Percentiles rank a stretch among this genome's conserved stretches.
These are phyloP conservation scores for Rhizophagus prolifer DNA, from an alignment of 192 early-diverging fungal species.

Conservation along the genomic window DNA sequence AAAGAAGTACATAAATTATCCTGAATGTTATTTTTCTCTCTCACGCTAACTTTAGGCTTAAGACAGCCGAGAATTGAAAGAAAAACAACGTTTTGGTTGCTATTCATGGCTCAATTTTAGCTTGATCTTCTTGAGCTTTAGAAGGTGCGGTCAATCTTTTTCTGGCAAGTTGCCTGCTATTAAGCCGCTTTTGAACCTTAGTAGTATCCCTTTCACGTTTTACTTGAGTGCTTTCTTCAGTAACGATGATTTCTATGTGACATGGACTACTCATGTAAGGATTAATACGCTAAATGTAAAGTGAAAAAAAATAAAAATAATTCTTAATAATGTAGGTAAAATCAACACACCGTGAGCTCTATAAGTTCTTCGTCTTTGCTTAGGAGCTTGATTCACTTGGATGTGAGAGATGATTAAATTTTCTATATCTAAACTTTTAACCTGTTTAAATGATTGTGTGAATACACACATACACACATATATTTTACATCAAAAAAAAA, in stretches of 20 bases:
- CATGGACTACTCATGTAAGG: constrained; percentile 94
- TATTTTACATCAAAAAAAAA: not conserved
- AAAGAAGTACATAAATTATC: not conserved
- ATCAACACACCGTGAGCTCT: constrained; percentile 82
- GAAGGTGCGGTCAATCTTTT: constrained; percentile 9
- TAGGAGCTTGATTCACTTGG: constrained; percentile 97
- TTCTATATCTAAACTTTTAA: constrained; percentile 90
- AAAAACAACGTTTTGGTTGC: too few species aligned
- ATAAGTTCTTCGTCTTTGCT: constrained; percentile 95
- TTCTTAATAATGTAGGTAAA: not conserved
- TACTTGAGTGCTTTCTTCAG: constrained; percentile 86
- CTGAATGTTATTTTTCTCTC: not conserved
- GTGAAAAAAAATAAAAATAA: not conserved
- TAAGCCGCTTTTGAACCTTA: constrained; percentile 52
- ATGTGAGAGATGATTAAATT: constrained; percentile 91
- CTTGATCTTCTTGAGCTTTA: not conserved
- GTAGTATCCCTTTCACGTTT: constrained; percentile 64
- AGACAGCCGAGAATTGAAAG: too few species aligned
- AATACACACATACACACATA: not conserved
- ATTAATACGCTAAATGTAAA: constrained; percentile 42
- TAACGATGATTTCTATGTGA: constrained; percentile 94
- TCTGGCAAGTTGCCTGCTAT: constrained; percentile 56
- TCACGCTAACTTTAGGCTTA: not conserved
- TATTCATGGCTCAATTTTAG: too few species aligned
- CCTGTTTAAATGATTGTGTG: constrained; percentile 38